These are phyloP conservation scores for Phialophora macrospora DNA, from an alignment of 2,329 filamentous ascomycete genomes.

Conservation along the genomic window DNA sequence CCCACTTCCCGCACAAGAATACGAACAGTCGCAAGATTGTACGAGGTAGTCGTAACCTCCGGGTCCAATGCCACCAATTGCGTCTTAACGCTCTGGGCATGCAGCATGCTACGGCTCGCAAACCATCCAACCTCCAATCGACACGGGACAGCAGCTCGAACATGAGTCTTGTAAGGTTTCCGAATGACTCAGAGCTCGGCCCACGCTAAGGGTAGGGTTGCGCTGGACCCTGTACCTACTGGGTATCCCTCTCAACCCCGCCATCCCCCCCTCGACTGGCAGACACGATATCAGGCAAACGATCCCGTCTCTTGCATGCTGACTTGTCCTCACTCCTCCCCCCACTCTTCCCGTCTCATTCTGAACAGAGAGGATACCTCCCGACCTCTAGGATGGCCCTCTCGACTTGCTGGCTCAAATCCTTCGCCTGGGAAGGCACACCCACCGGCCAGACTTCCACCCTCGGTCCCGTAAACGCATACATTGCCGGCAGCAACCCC, in stretches of 20 bases:
- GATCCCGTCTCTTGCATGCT: neutral
- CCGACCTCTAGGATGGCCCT: constrained; percentile 1
- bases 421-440: constrained; percentile 32
- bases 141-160: neutral
- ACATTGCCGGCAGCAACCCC: constrained; percentile 49
- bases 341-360: neutral
- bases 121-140: neutral
- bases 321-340: neutral
- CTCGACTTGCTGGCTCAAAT: constrained; percentile 48
- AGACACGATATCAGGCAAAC: neutral
- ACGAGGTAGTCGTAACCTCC: neutral
- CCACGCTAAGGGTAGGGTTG: neutral
- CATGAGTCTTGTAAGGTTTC: neutral
- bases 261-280: neutral
- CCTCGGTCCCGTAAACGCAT: constrained; percentile 47
- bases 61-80: neutral
- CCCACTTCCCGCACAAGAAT: neutral
- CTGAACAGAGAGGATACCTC: neutral
- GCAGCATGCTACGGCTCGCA: neutral
- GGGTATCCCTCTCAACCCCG: too few species aligned
- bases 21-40: too few species aligned
- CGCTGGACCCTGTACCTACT: too few species aligned
- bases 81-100: neutral
- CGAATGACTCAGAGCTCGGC: neutral
- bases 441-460: constrained; percentile 44